These are phyloP conservation scores for Diaporthe amygdali DNA, from an alignment of 2,329 filamentous ascomycete genomes.

Conservation along the genomic window DNA sequence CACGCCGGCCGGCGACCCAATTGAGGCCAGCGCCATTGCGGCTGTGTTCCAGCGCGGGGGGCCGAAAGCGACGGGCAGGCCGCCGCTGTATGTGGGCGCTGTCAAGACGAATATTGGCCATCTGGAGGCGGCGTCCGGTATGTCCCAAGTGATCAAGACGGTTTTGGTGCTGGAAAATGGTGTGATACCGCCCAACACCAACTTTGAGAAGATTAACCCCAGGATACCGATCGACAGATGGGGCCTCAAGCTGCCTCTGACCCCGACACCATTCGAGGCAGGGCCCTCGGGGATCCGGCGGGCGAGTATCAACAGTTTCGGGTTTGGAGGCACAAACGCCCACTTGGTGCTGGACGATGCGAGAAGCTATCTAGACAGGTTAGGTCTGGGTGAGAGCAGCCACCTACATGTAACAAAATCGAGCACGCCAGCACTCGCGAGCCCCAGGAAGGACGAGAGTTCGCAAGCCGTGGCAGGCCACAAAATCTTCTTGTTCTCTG, in stretches of 20 bases:
- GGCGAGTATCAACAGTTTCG: conserved; percentile 45
- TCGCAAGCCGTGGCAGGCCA: not conserved
- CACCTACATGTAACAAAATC: not conserved
- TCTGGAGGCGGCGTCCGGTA: conserved; percentile 15
- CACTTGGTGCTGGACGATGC: conserved; percentile 44
- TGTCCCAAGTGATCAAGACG: conserved; percentile 22
- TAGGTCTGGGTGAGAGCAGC: not conserved
- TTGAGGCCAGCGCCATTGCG: conserved; percentile 35
- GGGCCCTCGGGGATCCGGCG: conserved; percentile 19
- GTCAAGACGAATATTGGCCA: conserved; percentile 37
- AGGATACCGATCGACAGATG: conserved; percentile 23
- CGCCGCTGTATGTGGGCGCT: conserved; percentile 34
- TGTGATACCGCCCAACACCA: conserved; percentile 34
- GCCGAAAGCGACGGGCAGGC: conserved; percentile 19
- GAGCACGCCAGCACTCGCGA: not conserved
- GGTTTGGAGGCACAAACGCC: conserved; percentile 51
- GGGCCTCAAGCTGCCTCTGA: conserved; percentile 21
- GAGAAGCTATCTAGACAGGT: conserved; percentile 6
- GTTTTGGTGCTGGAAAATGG: conserved; percentile 19
- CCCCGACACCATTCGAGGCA: conserved; percentile 28
- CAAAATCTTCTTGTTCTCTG: conserved; percentile 18
- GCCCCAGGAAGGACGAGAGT: not conserved
- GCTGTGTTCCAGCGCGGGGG: conserved; percentile 27
- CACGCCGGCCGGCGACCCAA: conserved; percentile 39
- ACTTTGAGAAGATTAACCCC: conserved; percentile 28